A percentile compares a stretch with the other conserved stretches of the same genome.
Conservation (phyloP, 2,329 filamentous ascomycete species). For the Penicillium sp. region DNA sequence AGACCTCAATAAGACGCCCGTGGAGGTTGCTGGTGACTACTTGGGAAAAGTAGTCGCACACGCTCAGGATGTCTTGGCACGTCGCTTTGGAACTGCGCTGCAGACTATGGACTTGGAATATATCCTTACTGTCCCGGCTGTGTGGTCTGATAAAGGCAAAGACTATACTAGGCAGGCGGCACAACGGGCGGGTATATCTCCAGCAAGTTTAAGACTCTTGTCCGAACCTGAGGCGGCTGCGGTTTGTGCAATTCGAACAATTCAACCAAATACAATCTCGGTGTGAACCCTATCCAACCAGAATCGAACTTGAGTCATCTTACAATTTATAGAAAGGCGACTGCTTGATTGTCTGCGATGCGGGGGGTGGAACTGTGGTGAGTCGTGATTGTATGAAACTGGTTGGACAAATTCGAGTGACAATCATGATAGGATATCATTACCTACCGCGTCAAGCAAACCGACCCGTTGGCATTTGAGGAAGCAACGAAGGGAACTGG, state of each 20-base stretch:
- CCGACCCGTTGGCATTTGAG: conserved; percentile 22
- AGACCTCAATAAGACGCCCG: not conserved
- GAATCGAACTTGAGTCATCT: not conserved
- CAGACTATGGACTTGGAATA: conserved; percentile 19
- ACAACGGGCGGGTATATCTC: conserved; percentile 11
- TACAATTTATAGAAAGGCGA: conserved; percentile 21
- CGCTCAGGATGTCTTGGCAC: conserved; percentile 1
- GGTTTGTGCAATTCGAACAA: conserved; percentile 26
- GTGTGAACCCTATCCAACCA: conserved; percentile 7
- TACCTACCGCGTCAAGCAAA: conserved; percentile 25
- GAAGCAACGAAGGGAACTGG: conserved; percentile 29
- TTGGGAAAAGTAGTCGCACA: conserved; percentile 5
- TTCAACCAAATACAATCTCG: conserved; percentile 24
- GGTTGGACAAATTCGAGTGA: not conserved
- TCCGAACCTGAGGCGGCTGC: conserved; percentile 34
- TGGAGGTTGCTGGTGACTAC: conserved; percentile 10
- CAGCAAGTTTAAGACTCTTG: conserved; percentile 9
- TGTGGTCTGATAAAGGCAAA: conserved; percentile 36
- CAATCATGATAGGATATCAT: conserved; percentile 27
- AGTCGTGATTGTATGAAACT: not conserved
- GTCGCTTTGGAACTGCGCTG: conserved; percentile 8
- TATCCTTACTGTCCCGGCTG: conserved; percentile 30
- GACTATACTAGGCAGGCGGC: conserved; percentile 26
- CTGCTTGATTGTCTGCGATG: conserved; percentile 36
- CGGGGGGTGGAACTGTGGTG: conserved; percentile 38